phyloP scores from a whole-genome alignment of 2,329 filamentous ascomycete species.

The Fusarium camptoceras region DNA sequence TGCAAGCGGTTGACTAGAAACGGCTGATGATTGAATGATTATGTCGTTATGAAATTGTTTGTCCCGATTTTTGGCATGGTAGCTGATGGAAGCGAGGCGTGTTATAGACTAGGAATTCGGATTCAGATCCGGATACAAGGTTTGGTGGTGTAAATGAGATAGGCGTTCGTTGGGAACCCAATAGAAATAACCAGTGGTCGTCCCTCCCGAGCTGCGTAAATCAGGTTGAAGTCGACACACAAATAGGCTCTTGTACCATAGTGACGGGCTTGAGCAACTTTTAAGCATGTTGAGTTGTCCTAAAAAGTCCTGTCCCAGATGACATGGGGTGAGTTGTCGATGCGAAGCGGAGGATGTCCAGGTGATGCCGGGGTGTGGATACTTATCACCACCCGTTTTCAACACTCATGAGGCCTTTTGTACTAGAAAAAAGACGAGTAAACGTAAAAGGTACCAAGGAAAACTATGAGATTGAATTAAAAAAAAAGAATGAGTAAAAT shows the following conservation, averaged over 20 bases:
- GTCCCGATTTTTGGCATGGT: constrained; percentile 25
- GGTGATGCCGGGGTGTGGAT: constrained; percentile 38
- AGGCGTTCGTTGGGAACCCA: constrained; percentile 12
- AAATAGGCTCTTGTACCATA: not conserved
- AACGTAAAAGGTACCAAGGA: not conserved
- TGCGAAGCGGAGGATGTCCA: constrained; percentile 33
- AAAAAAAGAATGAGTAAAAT: constrained; percentile 6
- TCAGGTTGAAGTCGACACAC: not conserved
- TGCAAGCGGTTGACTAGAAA: constrained; percentile 44
- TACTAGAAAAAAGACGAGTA: constrained; percentile 3
- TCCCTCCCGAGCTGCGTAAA: not conserved
- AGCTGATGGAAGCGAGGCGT: constrained; percentile 16
- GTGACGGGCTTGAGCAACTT: not conserved
- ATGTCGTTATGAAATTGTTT: constrained; percentile 46
- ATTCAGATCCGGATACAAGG: constrained; percentile 8
- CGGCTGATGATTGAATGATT: constrained; percentile 50
- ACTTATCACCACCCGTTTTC: constrained; percentile 33
- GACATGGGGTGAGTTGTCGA: constrained; percentile 38
- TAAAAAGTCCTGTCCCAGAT: constrained; percentile 17
- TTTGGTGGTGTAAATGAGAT: constrained; percentile 1
- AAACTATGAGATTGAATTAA: not conserved
- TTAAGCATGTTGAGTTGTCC: not conserved
- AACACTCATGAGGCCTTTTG: constrained; percentile 6
- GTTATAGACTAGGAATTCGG: constrained; percentile 32
- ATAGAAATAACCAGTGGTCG: not conserved